A percentile compares a stretch with the other conserved stretches of the same genome.
Conservation (phyloP, 371 early-diverging fungal species). For the Dichotomocladium elegans region DNA sequence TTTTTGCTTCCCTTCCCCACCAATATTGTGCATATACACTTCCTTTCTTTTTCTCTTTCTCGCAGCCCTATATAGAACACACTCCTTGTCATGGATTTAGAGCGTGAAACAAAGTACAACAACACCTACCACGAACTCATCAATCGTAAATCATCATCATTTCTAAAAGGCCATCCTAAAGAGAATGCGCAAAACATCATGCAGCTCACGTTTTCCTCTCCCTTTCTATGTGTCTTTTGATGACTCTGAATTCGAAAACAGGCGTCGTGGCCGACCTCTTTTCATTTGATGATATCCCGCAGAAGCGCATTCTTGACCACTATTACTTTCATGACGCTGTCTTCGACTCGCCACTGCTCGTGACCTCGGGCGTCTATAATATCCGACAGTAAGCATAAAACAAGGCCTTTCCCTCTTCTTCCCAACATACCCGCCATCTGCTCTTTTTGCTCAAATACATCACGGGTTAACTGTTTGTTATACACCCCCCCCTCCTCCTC, state of each 20-base stretch:
- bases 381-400: slow-evolving; percentile 20
- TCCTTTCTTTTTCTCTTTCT: too few relatives aligned
- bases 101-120: not conserved
- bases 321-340: slow-evolving; percentile 18
- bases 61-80: too few relatives aligned
- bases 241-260: too few relatives aligned
- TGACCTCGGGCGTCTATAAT: slow-evolving; percentile 8
- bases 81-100: slow-evolving; percentile 8
- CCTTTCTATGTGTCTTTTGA: too few relatives aligned
- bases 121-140: slow-evolving; percentile 7
- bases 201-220: too few relatives aligned
- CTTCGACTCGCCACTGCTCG: slow-evolving; percentile 18
- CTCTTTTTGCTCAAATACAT: not conserved
- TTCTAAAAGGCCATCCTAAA: too few relatives aligned
- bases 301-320: slow-evolving; percentile 11
- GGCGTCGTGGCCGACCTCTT: slow-evolving; percentile 13
- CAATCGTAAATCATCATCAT: too few relatives aligned
- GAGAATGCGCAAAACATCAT: too few relatives aligned
- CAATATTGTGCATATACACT: too few relatives aligned
- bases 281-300: slow-evolving; percentile 16
- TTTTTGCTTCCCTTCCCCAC: too few relatives aligned
- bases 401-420: not conserved
- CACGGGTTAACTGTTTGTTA: not conserved
- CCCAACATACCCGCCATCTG: not conserved
- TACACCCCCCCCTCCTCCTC: too few relatives aligned